Evolutionary conservation across 495 filamentous ascomycete species (phyloP), one percentile per base, ranked within the genome.

Genomic region (Aspergillus saccharolyticus): DNA sequence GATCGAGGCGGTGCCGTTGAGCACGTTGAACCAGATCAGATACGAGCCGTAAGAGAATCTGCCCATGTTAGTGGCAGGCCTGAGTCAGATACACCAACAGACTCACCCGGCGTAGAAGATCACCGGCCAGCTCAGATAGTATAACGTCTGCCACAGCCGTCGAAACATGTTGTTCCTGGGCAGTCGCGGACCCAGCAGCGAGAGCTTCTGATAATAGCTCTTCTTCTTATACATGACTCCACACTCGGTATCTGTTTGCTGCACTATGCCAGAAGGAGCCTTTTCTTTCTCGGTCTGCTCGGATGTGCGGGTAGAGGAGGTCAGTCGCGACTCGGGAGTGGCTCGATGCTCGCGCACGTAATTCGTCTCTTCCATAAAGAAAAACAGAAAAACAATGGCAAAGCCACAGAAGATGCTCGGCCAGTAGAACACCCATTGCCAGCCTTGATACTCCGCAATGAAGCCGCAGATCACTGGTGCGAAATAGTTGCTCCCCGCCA

Each of bases 281-380:
- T 72, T 75, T 42, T 74, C 68, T 45, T 58, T 47, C 7, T 66
- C 66, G 5, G 20, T 59, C 1, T 55, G 52, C 3, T 66, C 53
- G 0, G 64, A 57, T 30, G 56, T 59, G 3, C 56, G 30, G 3
- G 48, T 21, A 4, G 63, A 60, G 1, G 62, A 47, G 0, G 46
- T 57, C 0, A 63, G 4, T 3, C 55, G 51, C 4, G 60, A 53
- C 39, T 56, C 61, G 18, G 63, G 44, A 8, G 55, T 30, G 5
- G 48, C 63, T 39, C 54, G 53, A 18, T 56, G 44, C 1, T 66
- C 55, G 14, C 79, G 80, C 47, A 77, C 72, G 60, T 81, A 87
- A 64, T 85, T 86, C 1, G 85, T 87, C 65, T 89, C 85, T 68
- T 88, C 85, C 79, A 85, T 83, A 68, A 85, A 83, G 69, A 86